These are phyloP conservation scores for Stagonosporopsis tanaceti DNA, from an alignment of 2,329 filamentous ascomycete genomes.

Conservation along the genomic window DNA sequence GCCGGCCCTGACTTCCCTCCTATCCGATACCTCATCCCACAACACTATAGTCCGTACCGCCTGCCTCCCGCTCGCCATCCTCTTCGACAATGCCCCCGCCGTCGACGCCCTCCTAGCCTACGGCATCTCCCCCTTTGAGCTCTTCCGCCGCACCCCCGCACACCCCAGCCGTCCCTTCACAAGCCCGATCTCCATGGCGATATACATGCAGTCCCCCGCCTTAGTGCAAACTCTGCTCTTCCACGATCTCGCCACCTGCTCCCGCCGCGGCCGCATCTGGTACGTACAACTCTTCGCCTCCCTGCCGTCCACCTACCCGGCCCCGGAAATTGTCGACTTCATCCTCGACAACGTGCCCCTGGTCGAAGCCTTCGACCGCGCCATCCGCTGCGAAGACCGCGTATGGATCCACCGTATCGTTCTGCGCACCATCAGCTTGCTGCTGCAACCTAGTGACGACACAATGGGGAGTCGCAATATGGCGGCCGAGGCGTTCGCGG, in stretches of 20 bases:
- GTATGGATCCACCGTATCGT: slow-evolving; percentile 17
- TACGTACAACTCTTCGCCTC: slow-evolving; percentile 19
- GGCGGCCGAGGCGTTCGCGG: slow-evolving; percentile 14
- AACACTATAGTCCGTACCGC: slow-evolving; percentile 15
- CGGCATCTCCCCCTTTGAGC: slow-evolving; percentile 14
- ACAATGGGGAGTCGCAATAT: slow-evolving; percentile 1
- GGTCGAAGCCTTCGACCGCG: slow-evolving; percentile 15
- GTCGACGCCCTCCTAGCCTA: slow-evolving; percentile 14
- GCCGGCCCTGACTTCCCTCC: slow-evolving; percentile 8
- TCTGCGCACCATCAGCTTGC: slow-evolving; percentile 7
- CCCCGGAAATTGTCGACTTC: slow-evolving; percentile 8
- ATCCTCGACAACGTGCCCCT: slow-evolving; percentile 19
- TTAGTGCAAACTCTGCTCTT: slow-evolving; percentile 10
- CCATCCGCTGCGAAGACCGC: slow-evolving; percentile 15
- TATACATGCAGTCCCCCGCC: neutral
- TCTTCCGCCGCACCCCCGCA: slow-evolving; percentile 14
- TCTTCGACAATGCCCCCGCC: slow-evolving; percentile 16
- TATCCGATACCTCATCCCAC: neutral
- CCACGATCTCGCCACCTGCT: slow-evolving; percentile 9
- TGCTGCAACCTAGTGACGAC: slow-evolving; percentile 2
- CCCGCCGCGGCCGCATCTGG: slow-evolving; percentile 15
- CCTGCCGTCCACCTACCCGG: neutral
- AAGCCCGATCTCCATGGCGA: slow-evolving; percentile 17
- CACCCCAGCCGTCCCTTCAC: slow-evolving; percentile 19
- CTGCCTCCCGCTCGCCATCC: slow-evolving; percentile 18